Conservation (phyloP, 2,329 filamentous ascomycete species). For the Penicillium nordicum region DNA sequence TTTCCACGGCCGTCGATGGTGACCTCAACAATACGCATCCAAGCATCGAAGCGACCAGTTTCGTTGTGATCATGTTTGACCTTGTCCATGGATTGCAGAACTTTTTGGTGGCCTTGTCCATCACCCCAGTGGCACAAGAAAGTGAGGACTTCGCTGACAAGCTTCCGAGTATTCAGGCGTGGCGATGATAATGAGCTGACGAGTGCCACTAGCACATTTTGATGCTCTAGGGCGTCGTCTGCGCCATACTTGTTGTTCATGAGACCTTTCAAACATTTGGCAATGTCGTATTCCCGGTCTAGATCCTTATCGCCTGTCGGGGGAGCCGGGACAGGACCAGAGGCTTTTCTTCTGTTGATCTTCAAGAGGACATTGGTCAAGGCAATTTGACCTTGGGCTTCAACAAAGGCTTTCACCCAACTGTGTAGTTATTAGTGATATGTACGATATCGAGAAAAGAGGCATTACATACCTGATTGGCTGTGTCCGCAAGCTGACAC, state of each 20-base stretch:
- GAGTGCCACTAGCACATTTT: constrained; percentile 84
- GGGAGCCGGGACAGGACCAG: constrained; percentile 64
- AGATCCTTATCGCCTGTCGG: constrained; percentile 71
- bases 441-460: background rate
- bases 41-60: constrained; percentile 93
- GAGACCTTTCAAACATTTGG: constrained; percentile 93
- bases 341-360: constrained; percentile 81
- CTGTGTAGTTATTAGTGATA: constrained; percentile 35
- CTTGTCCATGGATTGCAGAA: constrained; percentile 87
- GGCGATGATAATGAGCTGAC: constrained; percentile 84
- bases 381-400: constrained; percentile 94
- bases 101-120: constrained; percentile 84
- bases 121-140: constrained; percentile 94
- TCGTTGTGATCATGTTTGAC: constrained; percentile 85
- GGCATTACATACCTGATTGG: constrained; percentile 64
- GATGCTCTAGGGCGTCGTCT: constrained; percentile 86
- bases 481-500: constrained; percentile 91
- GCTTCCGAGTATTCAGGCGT: constrained; percentile 83
- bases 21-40: constrained; percentile 98
- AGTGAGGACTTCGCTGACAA: constrained; percentile 93
- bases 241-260: constrained; percentile 99
- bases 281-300: constrained; percentile 92
- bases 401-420: constrained; percentile 95
- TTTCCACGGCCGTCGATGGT: constrained; percentile 95
- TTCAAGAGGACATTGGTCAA: constrained; percentile 90